Evolutionary conservation across 2,329 filamentous ascomycete genomes (phyloP).

Genomic region (Aspergillus chevalieri): DNA sequence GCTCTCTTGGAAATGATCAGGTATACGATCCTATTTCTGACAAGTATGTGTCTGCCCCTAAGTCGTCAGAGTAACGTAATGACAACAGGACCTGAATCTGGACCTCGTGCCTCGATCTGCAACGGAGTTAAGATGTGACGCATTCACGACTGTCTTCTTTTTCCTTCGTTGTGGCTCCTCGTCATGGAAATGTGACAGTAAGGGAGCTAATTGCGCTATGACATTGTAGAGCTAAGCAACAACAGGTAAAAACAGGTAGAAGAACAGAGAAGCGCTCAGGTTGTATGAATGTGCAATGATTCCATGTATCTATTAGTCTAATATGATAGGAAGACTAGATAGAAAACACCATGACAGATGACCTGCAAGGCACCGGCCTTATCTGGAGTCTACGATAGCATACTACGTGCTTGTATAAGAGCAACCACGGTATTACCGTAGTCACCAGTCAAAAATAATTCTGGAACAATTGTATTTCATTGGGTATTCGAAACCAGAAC

Average conservation of each 20-base stretch:
- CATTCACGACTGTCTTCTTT: not conserved
- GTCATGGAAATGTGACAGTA: too few relatives aligned
- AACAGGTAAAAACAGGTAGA: too few relatives aligned
- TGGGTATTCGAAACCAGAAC: not conserved
- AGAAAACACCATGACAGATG: not conserved
- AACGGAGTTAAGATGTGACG: not conserved
- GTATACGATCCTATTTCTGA: constrained; percentile 9
- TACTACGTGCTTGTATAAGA: too few relatives aligned
- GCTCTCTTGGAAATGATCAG: not conserved
- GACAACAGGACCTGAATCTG: not conserved
- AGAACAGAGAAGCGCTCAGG: too few relatives aligned
- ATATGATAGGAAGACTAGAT: too few relatives aligned
- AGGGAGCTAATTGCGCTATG: too few relatives aligned
- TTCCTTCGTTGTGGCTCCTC: not conserved
- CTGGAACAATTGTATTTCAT: not conserved
- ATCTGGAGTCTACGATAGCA: too few relatives aligned
- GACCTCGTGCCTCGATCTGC: not conserved
- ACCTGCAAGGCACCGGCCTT: not conserved
- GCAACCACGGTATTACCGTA: too few relatives aligned
- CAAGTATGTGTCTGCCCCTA: not conserved
- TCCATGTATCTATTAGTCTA: too few relatives aligned
- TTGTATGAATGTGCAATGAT: too few relatives aligned
- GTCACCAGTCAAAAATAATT: not conserved
- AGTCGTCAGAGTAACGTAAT: not conserved
- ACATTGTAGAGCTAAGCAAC: too few relatives aligned